phyloP scores from a whole-genome alignment of 2,329 filamentous ascomycete genomes.

The Cercospora sesami region DNA sequence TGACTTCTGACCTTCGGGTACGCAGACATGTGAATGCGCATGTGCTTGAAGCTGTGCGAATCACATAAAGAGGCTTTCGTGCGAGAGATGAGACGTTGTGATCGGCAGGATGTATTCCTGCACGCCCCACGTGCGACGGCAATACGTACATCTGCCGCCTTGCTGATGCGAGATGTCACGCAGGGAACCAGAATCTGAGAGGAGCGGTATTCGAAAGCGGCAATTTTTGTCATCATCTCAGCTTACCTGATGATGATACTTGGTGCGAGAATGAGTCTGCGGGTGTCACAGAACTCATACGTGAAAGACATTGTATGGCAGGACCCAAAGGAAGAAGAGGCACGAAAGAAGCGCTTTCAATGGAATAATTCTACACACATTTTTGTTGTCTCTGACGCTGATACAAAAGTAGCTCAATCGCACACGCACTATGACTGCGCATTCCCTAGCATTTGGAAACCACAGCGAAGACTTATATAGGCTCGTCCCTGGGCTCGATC shows the following conservation, averaged over 20 bases:
- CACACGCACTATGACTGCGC: not conserved
- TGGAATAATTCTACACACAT: not conserved
- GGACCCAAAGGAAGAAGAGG: not conserved
- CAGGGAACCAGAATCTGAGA: not conserved
- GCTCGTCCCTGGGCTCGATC: constrained; percentile 75
- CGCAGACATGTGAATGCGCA: not conserved
- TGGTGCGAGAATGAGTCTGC: not conserved
- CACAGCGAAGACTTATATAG: constrained; percentile 53
- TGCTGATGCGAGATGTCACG: not conserved
- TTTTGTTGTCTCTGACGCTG: not conserved
- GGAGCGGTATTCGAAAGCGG: not conserved
- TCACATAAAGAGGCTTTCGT: not conserved
- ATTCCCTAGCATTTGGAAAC: not conserved
- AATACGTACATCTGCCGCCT: not conserved
- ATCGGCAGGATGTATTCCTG: not conserved
- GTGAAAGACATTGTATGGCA: not conserved
- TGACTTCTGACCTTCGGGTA: not conserved
- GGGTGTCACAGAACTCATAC: not conserved
- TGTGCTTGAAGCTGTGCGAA: not conserved
- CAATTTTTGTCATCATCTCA: not conserved
- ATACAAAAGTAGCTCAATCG: not conserved
- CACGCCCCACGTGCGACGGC: not conserved
- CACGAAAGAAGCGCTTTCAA: not conserved
- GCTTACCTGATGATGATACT: not conserved
- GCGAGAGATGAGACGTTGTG: constrained; percentile 1